Evolutionary conservation across 2,329 filamentous ascomycete species (phyloP), one percentile per base, ranked within the genome.

Genomic region (Elsinoe arachidis): DNA sequence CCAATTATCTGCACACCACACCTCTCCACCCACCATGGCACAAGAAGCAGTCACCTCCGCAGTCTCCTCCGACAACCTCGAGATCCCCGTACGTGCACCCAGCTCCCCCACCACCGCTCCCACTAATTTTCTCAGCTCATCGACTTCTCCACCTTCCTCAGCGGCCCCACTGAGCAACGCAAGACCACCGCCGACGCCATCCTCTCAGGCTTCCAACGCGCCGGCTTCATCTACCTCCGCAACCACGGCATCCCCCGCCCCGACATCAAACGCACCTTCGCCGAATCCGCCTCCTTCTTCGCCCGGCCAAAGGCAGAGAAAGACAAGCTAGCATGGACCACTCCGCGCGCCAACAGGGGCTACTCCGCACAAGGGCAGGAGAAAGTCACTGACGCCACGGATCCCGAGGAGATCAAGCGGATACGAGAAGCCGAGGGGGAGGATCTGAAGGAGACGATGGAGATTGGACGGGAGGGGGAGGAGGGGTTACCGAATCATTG

Each of bases 171-270:
- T 54, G 80, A 85, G 35, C 83, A 95, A 62, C 83, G 56, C 21
- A 35, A 56, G 17, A 38, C 58, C 11, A 69, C 85, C 10, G 89
- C 88, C 35, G 72, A 82, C 56, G 81, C 85, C 41, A 83, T 95
- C 63, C 82, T 90, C 14, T 69, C 83, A 55, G 90, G 87, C 47
- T 95, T 95, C 75, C 86, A 90, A 65, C 85, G 81, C 1, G 87
- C 90, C 2, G 91, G 91, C 58, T 96, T 96, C 76, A 81, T 96
- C 62, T 96, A 96, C 72, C 81, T 95, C 38, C 85, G 85, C 64
- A 88, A 92, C 70, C 85, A 92, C 63, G 81, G 86, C 39, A 86
- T 96, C 60, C 72, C 83, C 0, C 66, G 80, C 2, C 73, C 79
- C 7, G 59, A 61, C 37, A 59, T 68, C 14, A 34, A 60, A 5